Conservation (phyloP, 768 basidiomycete genomes). For the Tremella fuciformis region DNA sequence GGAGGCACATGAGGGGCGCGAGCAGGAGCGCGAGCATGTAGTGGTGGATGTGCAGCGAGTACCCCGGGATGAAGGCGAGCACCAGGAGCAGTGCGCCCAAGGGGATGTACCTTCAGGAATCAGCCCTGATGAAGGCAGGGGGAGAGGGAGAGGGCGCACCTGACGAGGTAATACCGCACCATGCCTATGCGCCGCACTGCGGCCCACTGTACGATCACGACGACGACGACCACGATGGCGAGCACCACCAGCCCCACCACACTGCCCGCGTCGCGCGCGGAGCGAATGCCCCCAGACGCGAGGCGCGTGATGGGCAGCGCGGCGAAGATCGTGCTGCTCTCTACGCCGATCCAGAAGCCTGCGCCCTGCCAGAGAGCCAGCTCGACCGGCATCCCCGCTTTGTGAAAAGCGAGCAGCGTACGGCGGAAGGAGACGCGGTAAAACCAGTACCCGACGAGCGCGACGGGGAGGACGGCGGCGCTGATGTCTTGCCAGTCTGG, state of each 20-base stretch:
- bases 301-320: constrained; percentile 34
- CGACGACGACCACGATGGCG: constrained; percentile 22
- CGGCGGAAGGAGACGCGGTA: constrained; percentile 33
- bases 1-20: constrained; percentile 36
- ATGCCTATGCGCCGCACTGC: constrained; percentile 30
- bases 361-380: constrained; percentile 37
- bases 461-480: constrained; percentile 22
- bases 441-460: constrained; percentile 36
- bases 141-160: constrained; percentile 18
- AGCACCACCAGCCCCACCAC: constrained; percentile 28
- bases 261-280: constrained; percentile 20
- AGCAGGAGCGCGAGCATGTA: constrained; percentile 34
- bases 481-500: constrained; percentile 36
- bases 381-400: constrained; percentile 30
- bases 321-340: constrained; percentile 36
- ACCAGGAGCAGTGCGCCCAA: constrained; percentile 33
- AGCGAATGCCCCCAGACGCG: constrained; percentile 28
- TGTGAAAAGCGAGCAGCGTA: constrained; percentile 24
- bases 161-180: constrained; percentile 33
- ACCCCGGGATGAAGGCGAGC: constrained; percentile 30
- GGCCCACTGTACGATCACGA: constrained; percentile 34
- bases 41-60: constrained; percentile 38
- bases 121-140: not conserved
- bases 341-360: constrained; percentile 44
- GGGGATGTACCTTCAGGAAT: constrained; percentile 31